Evolutionary conservation across 2,329 filamentous ascomycete species (phyloP), one percentile per base, ranked within the genome.

Genomic region (Verticillium zaregamsianum): DNA sequence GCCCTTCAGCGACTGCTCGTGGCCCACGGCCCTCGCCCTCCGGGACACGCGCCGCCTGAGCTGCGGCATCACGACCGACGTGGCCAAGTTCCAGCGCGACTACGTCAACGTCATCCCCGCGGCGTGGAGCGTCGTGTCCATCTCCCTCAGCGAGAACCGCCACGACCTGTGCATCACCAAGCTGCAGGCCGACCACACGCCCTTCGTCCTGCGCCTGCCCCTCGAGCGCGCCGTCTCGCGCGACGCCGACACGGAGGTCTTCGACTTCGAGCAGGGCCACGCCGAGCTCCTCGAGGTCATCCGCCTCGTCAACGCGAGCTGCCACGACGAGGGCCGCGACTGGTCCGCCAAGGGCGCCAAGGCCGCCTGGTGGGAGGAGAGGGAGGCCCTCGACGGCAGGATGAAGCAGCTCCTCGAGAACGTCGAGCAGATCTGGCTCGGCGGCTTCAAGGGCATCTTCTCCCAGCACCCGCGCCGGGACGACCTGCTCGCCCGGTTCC

Each of bases 361-460:
- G 72, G 86, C 86, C 45, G 88, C 88, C 56, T 99, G 95, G 95
- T 99, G 95, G 93, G 85, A 85, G 5, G 90, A 93, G 71, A 86
- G 96, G 15, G 90, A 95, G 73, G 84, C 84, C 3, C 81, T 99
- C 17, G 95, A 99, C 71, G 77, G 79, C 35, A 87, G 92, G 11
- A 81, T 99, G 28, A 88, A 86, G 64, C 88, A 91, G 58, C 83
- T 99, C 11, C 81, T 99, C 1, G 82, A 88, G 60, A 96, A 92
- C 63, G 90, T 99, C 45, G 94, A 99, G 74, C 90, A 91, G 64
- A 88, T 95, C 25, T 99, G 95, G 95, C 85, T 99, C 5, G 93
- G 94, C 57, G 95, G 95, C 0, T 99, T 99, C 82, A 90, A 88
- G 62, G 93, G 94, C 17, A 89, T 99, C n/a, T 94, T 99, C 71